Conservation (phyloP, 345 rosid genomes). For the Hibiscus syriacus region DNA sequence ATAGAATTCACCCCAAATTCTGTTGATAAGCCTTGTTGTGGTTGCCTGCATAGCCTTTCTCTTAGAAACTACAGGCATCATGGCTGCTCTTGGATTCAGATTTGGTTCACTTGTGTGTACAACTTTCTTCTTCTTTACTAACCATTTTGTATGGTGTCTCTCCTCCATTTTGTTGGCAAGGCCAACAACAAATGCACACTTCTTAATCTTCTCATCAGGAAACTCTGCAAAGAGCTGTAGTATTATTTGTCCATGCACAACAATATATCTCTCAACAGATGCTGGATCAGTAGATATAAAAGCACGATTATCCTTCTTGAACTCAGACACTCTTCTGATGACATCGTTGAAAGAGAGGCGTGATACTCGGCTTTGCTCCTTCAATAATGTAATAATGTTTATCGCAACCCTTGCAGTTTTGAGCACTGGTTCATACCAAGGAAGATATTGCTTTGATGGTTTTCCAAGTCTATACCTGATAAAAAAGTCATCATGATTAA, state of each 20-base stretch:
- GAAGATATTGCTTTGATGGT: conserved; percentile 71
- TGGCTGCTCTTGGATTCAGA: conserved; percentile 60
- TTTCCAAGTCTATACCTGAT: conserved; percentile 82
- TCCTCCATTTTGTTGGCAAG: conserved; percentile 65
- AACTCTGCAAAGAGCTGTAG: conserved; percentile 27
- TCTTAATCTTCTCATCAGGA: conserved; percentile 42
- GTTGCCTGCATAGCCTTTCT: conserved; percentile 82
- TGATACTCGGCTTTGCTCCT: conserved; percentile 46
- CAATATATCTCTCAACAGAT: conserved; percentile 58
- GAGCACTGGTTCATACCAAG: conserved; percentile 63
- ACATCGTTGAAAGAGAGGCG: conserved; percentile 56
- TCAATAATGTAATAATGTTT: conserved; percentile 49
- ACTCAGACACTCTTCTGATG: conserved; percentile 40
- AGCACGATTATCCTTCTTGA: conserved; percentile 35
- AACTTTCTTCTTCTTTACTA: conserved; percentile 49
- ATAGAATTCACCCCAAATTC: conserved; percentile 79
- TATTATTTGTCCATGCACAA: conserved; percentile 77
- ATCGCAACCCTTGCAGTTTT: conserved; percentile 64
- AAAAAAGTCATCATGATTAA: background rate
- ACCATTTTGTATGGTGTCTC: conserved; percentile 74
- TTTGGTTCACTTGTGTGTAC: conserved; percentile 34
- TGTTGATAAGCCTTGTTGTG: conserved; percentile 63
- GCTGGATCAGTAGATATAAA: conserved; percentile 52
- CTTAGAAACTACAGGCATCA: conserved; percentile 40
- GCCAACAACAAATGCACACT: conserved; percentile 49